Percentiles rank a stretch among this genome's conserved stretches.
phyloP scores from a whole-genome alignment of 305 asterid species.

The Andrographis paniculata region DNA sequence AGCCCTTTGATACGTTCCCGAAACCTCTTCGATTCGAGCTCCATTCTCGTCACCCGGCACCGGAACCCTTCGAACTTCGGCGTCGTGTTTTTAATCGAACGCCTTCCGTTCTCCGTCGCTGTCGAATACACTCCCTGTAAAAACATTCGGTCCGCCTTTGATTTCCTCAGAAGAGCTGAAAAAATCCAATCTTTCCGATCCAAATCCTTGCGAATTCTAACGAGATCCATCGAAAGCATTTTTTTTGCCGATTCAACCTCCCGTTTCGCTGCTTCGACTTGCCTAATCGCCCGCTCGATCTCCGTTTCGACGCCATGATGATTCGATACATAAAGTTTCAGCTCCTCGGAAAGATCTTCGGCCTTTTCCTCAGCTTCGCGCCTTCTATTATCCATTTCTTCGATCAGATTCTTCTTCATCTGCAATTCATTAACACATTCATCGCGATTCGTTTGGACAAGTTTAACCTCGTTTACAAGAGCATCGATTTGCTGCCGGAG shows the following conservation, averaged over 20 bases:
- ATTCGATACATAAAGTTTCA: conserved; percentile 49
- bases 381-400: conserved; percentile 36
- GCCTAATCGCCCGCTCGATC: conserved; percentile 70
- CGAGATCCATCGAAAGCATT: conserved; percentile 60
- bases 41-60: conserved; percentile 74
- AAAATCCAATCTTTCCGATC: conserved; percentile 81
- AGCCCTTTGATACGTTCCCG: conserved; percentile 49
- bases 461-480: conserved; percentile 51
- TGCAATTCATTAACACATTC: conserved; percentile 33
- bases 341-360: conserved; percentile 36
- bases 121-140: conserved; percentile 52
- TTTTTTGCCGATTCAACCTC: conserved; percentile 53
- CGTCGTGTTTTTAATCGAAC: conserved; percentile 54
- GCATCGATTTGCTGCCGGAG: conserved; percentile 64
- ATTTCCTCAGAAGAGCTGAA: conserved; percentile 81
- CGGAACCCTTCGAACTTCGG: conserved; percentile 63
- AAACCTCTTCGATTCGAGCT: conserved; percentile 63
- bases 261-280: conserved; percentile 59
- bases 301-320: conserved; percentile 86
- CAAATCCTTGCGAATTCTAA: conserved; percentile 52
- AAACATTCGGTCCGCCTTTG: conserved; percentile 65
- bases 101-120: conserved; percentile 50
- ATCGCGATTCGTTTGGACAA: conserved; percentile 32
- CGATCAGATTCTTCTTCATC: conserved; percentile 44
- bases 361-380: conserved; percentile 47